These are phyloP conservation scores for Halteria grandinella DNA, from an alignment of 73 alveolate genomes.

Conservation along the genomic window DNA sequence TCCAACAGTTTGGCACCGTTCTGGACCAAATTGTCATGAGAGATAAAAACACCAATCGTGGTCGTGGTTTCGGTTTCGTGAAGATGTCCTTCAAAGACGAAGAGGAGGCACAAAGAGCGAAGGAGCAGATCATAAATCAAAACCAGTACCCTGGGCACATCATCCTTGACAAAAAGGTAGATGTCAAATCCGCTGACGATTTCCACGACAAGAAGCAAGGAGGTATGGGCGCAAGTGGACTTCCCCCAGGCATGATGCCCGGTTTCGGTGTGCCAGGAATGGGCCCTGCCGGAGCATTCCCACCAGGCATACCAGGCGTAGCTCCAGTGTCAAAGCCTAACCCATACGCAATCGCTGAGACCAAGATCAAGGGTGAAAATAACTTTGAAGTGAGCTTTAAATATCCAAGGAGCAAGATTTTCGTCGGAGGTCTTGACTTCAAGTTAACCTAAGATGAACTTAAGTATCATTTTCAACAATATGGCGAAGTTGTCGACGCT, in stretches of 20 bases:
- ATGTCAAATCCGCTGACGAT: slow-evolving; percentile 66
- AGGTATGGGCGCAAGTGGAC: no score
- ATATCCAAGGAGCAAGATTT: slow-evolving; percentile 72
- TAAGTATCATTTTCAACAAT: slow-evolving; percentile 66
- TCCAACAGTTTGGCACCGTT: slow-evolving; percentile 61
- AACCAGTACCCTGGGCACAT: slow-evolving; percentile 13
- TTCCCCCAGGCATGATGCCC: no score
- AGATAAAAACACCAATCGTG: slow-evolving; percentile 67
- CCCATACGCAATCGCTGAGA: slow-evolving; percentile 55
- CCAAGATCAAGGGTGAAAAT: slow-evolving; percentile 47
- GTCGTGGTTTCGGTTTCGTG: slow-evolving; percentile 76
- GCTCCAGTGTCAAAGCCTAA: slow-evolving; percentile 37
- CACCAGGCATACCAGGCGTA: no score
- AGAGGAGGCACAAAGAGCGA: slow-evolving; percentile 26
- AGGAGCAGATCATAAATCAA: neutral
- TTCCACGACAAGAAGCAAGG: neutral
- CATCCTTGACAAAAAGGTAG: slow-evolving; percentile 59
- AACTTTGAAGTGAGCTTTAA: slow-evolving; percentile 51
- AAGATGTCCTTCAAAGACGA: slow-evolving; percentile 39
- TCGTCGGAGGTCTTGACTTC: slow-evolving; percentile 87
- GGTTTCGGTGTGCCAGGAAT: no score
- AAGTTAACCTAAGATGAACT: slow-evolving; percentile 78
- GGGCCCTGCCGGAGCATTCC: no score
- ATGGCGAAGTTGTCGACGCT: slow-evolving; percentile 82
- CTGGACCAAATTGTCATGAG: slow-evolving; percentile 66